Base-by-base conservation (phyloP, 2,329 filamentous ascomycete genomes). In the Diaporthe citri region DNA sequence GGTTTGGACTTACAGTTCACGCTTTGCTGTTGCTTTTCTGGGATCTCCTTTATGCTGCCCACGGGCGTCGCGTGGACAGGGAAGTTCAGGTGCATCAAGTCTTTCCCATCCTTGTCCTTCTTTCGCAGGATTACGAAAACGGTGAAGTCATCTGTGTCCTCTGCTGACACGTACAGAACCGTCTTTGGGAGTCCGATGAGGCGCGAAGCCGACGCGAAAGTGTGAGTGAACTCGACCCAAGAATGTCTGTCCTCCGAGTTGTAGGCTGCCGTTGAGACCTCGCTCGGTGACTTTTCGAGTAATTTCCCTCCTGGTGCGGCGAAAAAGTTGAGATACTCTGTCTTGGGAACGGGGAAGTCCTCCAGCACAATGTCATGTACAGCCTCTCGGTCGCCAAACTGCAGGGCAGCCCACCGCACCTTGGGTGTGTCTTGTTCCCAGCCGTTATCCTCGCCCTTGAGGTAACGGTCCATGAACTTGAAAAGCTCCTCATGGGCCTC, bases 151-250 rank as follows among this genome's bases (percentile, higher is more conserved):
- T 88, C 82, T 20, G 80, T 78, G 17, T 83, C 81, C 2, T 80
- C 78, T 73, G 82, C 85, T 0, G 84, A 86, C 80, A 88, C 84
- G 79, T 86, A 87, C 0, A 89, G 78, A 0, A 85, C 78, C 0
- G 86, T 85, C 77, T 88, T 88, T 10, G 87, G 83, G 0, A 87
- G 79, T 1, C 87, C 87, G n/a, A 87, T 83, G 1, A 89, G 77
- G 5, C 83, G 79, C 0, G 85, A 82, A 2, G 79, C 78, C 59
- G 85, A 78, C 3, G 78, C 28, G 75, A 89, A 88, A 0, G 80
- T 86, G 73, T 84, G 79, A 2, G 77, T 82, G 78, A 88, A 87
- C 15, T 81, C 80, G 28, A 79, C 74, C 25, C 78, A 77, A 12
- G 75, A 77, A 4, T 67, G 55, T 25, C 75, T 72, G 52, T 79